These are phyloP conservation scores for Ottelia alismoides DNA, from an alignment of 106 monocot genomes.

Conservation along the genomic window DNA sequence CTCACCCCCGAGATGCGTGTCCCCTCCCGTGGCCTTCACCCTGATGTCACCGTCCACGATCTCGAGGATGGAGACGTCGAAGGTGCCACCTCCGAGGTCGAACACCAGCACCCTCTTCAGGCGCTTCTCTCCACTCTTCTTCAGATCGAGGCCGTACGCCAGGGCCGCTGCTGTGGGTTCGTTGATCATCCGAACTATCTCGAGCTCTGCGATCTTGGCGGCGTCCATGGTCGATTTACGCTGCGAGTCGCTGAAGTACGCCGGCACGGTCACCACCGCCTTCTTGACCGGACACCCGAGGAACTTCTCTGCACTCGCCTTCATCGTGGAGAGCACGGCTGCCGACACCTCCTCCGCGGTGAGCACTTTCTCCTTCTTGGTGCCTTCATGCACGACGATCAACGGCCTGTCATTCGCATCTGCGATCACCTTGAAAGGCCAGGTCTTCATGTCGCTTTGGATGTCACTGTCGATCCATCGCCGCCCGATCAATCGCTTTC, in stretches of 20 bases:
- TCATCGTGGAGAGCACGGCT: conserved; percentile 9
- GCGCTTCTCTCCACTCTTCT: conserved; percentile 7
- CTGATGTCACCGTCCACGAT: conserved; percentile 7
- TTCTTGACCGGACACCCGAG: conserved; percentile 7
- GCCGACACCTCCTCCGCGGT: conserved; percentile 12
- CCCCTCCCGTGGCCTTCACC: conserved; percentile 11
- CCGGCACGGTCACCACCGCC: no score
- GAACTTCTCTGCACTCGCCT: conserved; percentile 5
- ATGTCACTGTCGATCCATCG: no score
- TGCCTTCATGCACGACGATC: conserved; percentile 9
- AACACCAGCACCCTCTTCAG: no score
- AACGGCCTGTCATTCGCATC: conserved; percentile 9
- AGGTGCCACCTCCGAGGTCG: no score
- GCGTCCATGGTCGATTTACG: conserved; percentile 14
- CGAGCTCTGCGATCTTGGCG: no score
- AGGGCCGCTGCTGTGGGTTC: conserved; percentile 14
- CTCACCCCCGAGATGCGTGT: no score
- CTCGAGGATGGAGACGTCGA: conserved; percentile 6
- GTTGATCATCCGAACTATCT: no score
- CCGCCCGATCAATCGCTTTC: conserved; percentile 12
- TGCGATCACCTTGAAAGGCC: no score
- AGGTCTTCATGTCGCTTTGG: conserved; percentile 8
- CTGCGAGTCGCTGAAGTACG: no score
- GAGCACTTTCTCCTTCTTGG: conserved; percentile 9
- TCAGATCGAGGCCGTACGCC: conserved; percentile 7